Base-by-base conservation (phyloP, 73 alveolate genomes). In the Paramecium primaurelia region DNA sequence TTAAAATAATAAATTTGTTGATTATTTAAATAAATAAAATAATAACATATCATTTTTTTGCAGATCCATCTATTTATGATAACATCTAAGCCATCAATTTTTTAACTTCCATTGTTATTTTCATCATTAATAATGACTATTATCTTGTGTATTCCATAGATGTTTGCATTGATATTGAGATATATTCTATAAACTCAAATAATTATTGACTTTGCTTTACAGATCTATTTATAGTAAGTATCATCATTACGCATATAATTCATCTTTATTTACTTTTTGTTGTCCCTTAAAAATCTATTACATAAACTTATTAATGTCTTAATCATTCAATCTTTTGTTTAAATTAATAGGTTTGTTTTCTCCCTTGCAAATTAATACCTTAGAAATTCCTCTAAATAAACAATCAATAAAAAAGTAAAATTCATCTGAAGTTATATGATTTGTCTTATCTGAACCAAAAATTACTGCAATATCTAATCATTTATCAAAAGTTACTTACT, bases 311-410 rank as follows among this genome's bases (percentile, higher is more conserved):
- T 47, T 80, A 14, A 80, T 45, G 38, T 80, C 91, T 32, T 34
- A 30, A 80, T 80, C 91, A 45, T 47, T 80, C 25, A 80, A 64
- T 80, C 91, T 80, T 80, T 80, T 80, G 18, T 80, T 80, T 36
- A 80, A 14, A 0, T 47, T 12, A 12, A 12, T 16, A 38, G 91
- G 91, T 26, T 80, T 80, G 8, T 59, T 80, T 40, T 80, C 91
- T 44, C 73, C 73, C 16, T 80, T 80, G 20, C 91, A 80, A 26
- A 80, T 80, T n/a, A 80, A 47, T 5, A 80, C 91, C 30, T 80
- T 80, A 22, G 91, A 80, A 12, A 80, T 45, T 80, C 91, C 91
- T 47, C 91, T 80, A 80, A 80, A 80, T 80, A 80, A 47, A 18
- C 91, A 32, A 47, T 80, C 91, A 16, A 80, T 22, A 49, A 80